phyloP scores from a whole-genome alignment of 2,329 filamentous ascomycete species.

The Colletotrichum cuscutae region DNA sequence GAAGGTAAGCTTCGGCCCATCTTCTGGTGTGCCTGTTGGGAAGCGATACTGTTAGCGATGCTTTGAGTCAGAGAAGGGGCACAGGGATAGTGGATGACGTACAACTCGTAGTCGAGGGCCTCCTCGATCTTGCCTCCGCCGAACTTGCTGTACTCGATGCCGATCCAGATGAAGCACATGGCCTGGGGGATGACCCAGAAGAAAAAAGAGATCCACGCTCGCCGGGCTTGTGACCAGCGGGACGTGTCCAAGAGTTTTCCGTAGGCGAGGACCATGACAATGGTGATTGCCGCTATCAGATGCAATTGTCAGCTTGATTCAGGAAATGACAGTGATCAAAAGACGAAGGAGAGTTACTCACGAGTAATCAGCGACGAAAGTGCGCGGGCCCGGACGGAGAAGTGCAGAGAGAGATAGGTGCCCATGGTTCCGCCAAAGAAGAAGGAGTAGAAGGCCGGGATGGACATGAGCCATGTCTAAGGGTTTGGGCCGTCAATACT shows the following conservation, averaged over 20 bases:
- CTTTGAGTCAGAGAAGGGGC: no score
- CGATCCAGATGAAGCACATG: conserved; percentile 24
- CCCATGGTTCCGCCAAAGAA: conserved; percentile 48
- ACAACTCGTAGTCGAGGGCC: conserved; percentile 16
- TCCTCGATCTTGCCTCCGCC: not conserved
- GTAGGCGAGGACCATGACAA: conserved; percentile 14
- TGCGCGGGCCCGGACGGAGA: conserved; percentile 40
- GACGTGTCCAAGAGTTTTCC: conserved; percentile 10
- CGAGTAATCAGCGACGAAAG: conserved; percentile 37
- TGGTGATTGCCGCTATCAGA: conserved; percentile 1
- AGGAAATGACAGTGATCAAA: no score
- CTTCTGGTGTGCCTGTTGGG: conserved; percentile 2
- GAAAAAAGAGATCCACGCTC: conserved; percentile 18
- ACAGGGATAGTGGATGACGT: not conserved
- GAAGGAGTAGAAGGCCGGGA: conserved; percentile 45
- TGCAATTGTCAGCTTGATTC: not conserved
- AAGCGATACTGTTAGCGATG: not conserved
- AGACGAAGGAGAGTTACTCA: not conserved
- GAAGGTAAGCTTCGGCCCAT: conserved; percentile 26
- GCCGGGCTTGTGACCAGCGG: conserved; percentile 13
- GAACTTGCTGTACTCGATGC: conserved; percentile 27
- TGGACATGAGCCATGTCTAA: conserved; percentile 41
- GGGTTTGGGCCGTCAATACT: not conserved
- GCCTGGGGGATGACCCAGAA: conserved; percentile 18
- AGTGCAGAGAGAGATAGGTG: conserved; percentile 40